Evolutionary conservation across 768 basidiomycete genomes (phyloP), one percentile per base, ranked within the genome.

Genomic region (Boletus tomentosulus): DNA sequence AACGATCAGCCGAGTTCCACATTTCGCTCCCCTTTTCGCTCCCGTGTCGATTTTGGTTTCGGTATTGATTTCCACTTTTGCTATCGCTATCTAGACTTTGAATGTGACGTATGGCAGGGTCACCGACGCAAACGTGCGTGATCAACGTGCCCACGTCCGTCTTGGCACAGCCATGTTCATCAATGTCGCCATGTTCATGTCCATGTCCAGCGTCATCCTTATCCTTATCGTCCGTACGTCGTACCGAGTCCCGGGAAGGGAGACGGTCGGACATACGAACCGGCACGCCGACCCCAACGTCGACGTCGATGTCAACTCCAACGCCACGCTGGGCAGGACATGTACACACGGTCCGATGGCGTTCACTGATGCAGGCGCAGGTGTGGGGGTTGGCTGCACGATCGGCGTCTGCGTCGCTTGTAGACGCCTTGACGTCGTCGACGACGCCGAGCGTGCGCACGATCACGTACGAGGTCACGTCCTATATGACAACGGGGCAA

Each of bases 391-490:
- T 19, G 19, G 19, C 19, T 19, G 19, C 19, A 19, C 19, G 19
- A 19, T 19, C 19, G 19, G 19, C 19, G 19, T 19, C 44, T 2
- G 44, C 67, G 59, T 86, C 87, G 67, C 79, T 82, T 25, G 87
- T 89, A 12, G 86, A 85, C 0, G 87, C 86, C 65, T 84, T 85
- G 48, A 84, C 82, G 55, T 81, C 80, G 68, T 89, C 88, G 57
- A 88, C 79, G 50, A 89, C 78, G 33, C 89, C 89, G 48, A 92
- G 77, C 6, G 88, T 91, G 54, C 89, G 84, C 12, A 87, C 90
- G 64, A 92, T 87, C 53, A 84, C 82, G 62, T 92, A 92, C 19
- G 90, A 88, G 3, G 82, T 75, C 51, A 92, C 82, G 66, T 92
- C 89, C 89, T 92, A 35, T 19, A 27, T 11, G 42, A 3, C 4